Percentiles rank a stretch among this genome's conserved stretches.
Conservation (phyloP, 2,329 filamentous ascomycete genomes). For the Aspergillus sp. region DNA sequence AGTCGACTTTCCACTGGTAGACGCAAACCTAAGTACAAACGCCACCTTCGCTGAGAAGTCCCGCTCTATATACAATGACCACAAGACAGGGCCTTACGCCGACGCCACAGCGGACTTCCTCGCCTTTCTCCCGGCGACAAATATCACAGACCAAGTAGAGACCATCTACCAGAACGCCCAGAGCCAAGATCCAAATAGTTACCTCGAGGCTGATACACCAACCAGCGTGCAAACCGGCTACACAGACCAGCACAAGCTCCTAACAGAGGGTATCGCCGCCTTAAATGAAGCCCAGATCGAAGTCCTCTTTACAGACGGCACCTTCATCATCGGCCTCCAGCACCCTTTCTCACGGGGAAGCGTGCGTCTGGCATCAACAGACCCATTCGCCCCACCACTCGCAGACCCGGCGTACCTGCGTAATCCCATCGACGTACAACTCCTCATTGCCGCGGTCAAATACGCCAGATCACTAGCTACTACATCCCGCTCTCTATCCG, state of each 20-base stretch:
- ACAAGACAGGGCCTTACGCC: slow-evolving; percentile 8
- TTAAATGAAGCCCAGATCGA: slow-evolving; percentile 9
- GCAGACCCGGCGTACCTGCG: neutral
- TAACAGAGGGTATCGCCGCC: neutral
- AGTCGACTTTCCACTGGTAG: slow-evolving; percentile 8
- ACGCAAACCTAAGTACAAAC: slow-evolving; percentile 9
- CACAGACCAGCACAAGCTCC: slow-evolving; percentile 4
- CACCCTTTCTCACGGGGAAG: slow-evolving; percentile 7
- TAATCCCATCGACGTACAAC: neutral
- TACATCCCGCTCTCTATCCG: neutral
- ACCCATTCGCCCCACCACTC: neutral
- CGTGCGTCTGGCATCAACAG: slow-evolving; percentile 1
- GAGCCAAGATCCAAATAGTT: neutral
- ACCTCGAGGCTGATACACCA: neutral
- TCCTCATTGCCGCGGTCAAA: slow-evolving; percentile 3
- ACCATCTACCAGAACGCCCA: neutral
- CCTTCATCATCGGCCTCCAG: slow-evolving; percentile 5
- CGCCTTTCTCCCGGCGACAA: slow-evolving; percentile 1
- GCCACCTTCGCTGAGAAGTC: slow-evolving; percentile 5
- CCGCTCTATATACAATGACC: neutral
- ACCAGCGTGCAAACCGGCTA: neutral
- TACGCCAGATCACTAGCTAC: neutral
- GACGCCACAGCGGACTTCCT: slow-evolving; percentile 11
- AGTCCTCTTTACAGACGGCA: slow-evolving; percentile 8
- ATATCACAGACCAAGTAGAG: neutral